A percentile compares a stretch with the other conserved stretches of the same genome.
Conservation (phyloP, 2,329 filamentous ascomycete genomes). For the Fusarium keratoplasticum region DNA sequence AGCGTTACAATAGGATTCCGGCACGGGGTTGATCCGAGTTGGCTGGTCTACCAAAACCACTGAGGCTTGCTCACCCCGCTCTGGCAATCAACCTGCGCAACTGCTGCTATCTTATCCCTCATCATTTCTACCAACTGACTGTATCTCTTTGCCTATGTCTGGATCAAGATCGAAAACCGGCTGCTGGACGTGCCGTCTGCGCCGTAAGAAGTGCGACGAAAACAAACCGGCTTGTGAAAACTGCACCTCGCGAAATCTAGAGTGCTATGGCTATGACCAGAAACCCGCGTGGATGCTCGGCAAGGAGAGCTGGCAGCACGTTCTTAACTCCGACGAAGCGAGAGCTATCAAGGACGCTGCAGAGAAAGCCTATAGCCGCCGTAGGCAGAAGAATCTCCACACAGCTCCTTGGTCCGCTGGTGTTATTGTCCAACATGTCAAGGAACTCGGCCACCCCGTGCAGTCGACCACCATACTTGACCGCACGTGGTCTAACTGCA, state of each 20-base stretch:
- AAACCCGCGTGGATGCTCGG: conserved; percentile 9
- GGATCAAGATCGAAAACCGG: conserved; percentile 14
- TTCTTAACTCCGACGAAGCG: conserved; percentile 11
- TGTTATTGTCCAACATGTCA: conserved; percentile 10
- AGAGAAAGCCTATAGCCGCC: conserved; percentile 7
- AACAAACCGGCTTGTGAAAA: neutral
- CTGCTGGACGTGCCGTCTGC: conserved; percentile 15
- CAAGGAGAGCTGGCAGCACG: conserved; percentile 16
- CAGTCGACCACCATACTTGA: neutral
- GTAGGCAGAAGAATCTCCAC: conserved; percentile 4
- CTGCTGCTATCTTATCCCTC: neutral
- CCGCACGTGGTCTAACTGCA: conserved; percentile 18
- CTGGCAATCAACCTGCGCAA: neutral
- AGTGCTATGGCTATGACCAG: conserved; percentile 5
- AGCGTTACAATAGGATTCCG: neutral
- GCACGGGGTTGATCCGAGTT: neutral
- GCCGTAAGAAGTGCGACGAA: conserved; percentile 23
- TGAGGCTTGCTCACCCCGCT: neutral
- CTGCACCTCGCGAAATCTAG: neutral
- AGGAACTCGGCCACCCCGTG: neutral
- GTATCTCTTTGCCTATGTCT: neutral
- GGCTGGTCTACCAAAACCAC: neutral
- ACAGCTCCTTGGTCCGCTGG: neutral
- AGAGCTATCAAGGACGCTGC: neutral
- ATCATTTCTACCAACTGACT: neutral